A percentile compares a stretch with the other conserved stretches of the same genome.
Evolutionary conservation across 345 rosid species (phyloP).

Genomic region (Hypericum androsaemum): DNA sequence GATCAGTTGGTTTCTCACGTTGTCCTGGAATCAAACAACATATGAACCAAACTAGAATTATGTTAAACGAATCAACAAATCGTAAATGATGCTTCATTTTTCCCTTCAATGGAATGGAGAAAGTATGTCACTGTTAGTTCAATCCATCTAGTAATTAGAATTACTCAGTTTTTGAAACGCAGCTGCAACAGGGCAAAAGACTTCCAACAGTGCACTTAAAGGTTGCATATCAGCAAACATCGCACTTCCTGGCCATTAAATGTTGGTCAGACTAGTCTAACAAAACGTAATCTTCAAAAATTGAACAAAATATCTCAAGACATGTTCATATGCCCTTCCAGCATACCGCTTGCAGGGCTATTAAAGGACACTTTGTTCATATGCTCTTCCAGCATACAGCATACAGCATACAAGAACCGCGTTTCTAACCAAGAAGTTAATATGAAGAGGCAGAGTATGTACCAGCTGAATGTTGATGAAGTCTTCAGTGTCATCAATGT

Average conservation of each 20-base stretch:
- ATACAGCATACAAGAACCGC: not conserved
- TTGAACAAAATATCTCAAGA: too few relatives aligned
- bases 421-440: not conserved
- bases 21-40: constrained; percentile 44
- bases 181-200: too few relatives aligned
- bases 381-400: not conserved
- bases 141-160: too few relatives aligned
- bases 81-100: too few relatives aligned
- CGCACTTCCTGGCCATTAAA: too few relatives aligned
- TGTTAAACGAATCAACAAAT: not conserved
- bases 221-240: too few relatives aligned
- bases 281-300: too few relatives aligned
- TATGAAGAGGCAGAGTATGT: not conserved
- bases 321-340: not conserved
- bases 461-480: constrained; percentile 90
- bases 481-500: constrained; percentile 94
- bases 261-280: too few relatives aligned
- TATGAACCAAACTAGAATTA: not conserved
- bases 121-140: too few relatives aligned
- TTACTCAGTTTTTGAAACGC: too few relatives aligned
- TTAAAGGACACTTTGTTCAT: not conserved
- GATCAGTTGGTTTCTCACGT: constrained; percentile 92
- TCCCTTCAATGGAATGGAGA: not conserved
- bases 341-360: not conserved
- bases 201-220: too few relatives aligned